Evolutionary conservation across 768 basidiomycete genomes (phyloP).

Genomic region (Pleurotus tuber-regium): DNA sequence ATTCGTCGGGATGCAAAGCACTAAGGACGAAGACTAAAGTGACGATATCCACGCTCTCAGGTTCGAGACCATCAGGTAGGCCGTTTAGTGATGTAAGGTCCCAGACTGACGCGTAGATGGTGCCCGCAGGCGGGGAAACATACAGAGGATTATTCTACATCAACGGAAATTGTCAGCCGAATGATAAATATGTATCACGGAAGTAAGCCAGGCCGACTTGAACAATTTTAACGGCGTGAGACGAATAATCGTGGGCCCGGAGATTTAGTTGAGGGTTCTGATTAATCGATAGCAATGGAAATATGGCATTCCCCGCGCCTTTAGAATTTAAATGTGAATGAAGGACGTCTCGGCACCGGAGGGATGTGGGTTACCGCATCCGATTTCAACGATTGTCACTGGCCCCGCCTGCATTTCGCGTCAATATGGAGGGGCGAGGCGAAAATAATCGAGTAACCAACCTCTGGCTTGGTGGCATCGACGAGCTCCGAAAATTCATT

Average conservation of each 20-base stretch:
- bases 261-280: conserved; percentile 73
- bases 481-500: conserved; percentile 94
- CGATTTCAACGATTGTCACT: conserved; percentile 78
- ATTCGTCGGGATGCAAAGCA: conserved; percentile 92
- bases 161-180: conserved; percentile 3
- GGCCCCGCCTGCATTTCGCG: conserved; percentile 65
- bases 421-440: conserved; percentile 10
- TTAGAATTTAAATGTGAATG: conserved; percentile 5
- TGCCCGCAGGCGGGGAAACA: conserved; percentile 59
- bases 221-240: conserved; percentile 85
- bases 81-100: conserved; percentile 69
- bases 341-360: background rate
- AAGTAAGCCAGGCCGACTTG: conserved; percentile 50
- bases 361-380: conserved; percentile 62
- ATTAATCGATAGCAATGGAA: conserved; percentile 83
- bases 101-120: conserved; percentile 84
- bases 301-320: conserved; percentile 96
- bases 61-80: conserved; percentile 62
- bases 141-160: conserved; percentile 73
- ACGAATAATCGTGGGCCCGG: conserved; percentile 88
- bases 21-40: conserved; percentile 94
- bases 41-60: conserved; percentile 78
- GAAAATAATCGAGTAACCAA: conserved; percentile 26
- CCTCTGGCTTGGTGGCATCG: conserved; percentile 63
- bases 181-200: background rate